Evolutionary conservation across 1,284 basidiomycete species (phyloP).

Genomic region (Hortiboletus rubellus): DNA sequence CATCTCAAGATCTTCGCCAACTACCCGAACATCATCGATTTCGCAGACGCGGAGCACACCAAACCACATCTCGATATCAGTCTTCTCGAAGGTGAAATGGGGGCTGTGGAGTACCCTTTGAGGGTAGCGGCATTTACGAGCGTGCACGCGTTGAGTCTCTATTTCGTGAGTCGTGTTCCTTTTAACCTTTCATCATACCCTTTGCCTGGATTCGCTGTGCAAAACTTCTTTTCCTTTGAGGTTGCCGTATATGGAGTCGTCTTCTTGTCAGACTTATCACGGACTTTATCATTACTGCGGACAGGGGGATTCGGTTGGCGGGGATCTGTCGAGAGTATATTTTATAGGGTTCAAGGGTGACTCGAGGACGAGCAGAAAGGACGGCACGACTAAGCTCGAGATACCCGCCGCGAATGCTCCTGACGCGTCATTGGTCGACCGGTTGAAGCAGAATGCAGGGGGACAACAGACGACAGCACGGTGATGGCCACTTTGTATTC

Average conservation of each 20-base stretch:
- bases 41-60: conserved; percentile 63
- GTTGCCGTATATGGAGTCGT: conserved; percentile 23
- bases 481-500: conserved; percentile 9
- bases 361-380: conserved; percentile 53
- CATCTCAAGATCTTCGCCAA: conserved; percentile 72
- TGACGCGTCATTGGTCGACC: conserved; percentile 64
- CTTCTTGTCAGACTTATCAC: conserved; percentile 16
- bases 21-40: conserved; percentile 71
- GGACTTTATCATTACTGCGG: conserved; percentile 6
- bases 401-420: conserved; percentile 70
- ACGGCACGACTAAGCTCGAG: conserved; percentile 61
- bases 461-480: conserved; percentile 33
- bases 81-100: conserved; percentile 65
- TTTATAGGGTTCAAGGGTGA: conserved; percentile 84
- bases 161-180: conserved; percentile 59
- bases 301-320: conserved; percentile 66
- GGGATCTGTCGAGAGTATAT: conserved; percentile 64
- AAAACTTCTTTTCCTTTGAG: conserved; percentile 16
- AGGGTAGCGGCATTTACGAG: conserved; percentile 73
- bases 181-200: conserved; percentile 10
- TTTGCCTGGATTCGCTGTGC: conserved; percentile 12
- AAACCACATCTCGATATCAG: conserved; percentile 70
- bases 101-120: conserved; percentile 74
- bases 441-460: conserved; percentile 54
- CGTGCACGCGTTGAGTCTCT: conserved; percentile 69